These are phyloP conservation scores for Astrothelium subdiscretum DNA, from an alignment of 495 filamentous ascomycete species.

Conservation along the genomic window DNA sequence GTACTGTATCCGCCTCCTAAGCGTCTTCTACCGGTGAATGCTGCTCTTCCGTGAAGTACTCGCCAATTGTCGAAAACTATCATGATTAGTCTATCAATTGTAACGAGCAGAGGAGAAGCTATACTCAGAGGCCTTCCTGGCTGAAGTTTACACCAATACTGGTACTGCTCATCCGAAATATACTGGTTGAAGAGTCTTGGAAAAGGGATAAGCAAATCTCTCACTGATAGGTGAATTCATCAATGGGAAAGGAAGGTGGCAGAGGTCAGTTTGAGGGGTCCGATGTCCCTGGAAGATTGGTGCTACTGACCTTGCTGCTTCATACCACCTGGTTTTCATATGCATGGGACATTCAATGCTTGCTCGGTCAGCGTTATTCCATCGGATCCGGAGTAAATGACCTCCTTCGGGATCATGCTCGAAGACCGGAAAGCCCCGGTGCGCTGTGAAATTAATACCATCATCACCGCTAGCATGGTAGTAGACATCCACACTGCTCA, in stretches of 20 bases:
- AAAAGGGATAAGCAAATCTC: neutral
- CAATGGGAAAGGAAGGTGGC: too few species aligned
- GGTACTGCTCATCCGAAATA: conserved; percentile 23
- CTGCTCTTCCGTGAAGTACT: conserved; percentile 71
- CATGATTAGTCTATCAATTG: neutral
- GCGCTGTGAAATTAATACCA: conserved; percentile 64
- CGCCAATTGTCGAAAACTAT: conserved; percentile 92
- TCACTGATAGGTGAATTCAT: too few species aligned
- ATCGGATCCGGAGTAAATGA: conserved; percentile 56
- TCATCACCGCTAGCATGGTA: conserved; percentile 79
- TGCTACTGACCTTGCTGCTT: conserved; percentile 43
- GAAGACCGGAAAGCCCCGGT: conserved; percentile 56
- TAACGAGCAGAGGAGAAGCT: conserved; percentile 15
- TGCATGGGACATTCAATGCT: conserved; percentile 35
- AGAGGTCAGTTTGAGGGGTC: too few species aligned
- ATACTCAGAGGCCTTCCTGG: conserved; percentile 69
- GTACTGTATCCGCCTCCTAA: conserved; percentile 83
- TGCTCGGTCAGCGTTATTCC: conserved; percentile 85
- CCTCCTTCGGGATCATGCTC: conserved; percentile 32
- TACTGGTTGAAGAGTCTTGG: neutral
- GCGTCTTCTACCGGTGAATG: conserved; percentile 71
- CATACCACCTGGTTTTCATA: conserved; percentile 57
- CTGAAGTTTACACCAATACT: conserved; percentile 65
- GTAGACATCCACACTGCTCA: conserved; percentile 44
- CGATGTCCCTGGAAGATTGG: neutral